Evolutionary conservation across 2,329 filamentous ascomycete genomes (phyloP).

Genomic region (Cyphellophora attinorum): DNA sequence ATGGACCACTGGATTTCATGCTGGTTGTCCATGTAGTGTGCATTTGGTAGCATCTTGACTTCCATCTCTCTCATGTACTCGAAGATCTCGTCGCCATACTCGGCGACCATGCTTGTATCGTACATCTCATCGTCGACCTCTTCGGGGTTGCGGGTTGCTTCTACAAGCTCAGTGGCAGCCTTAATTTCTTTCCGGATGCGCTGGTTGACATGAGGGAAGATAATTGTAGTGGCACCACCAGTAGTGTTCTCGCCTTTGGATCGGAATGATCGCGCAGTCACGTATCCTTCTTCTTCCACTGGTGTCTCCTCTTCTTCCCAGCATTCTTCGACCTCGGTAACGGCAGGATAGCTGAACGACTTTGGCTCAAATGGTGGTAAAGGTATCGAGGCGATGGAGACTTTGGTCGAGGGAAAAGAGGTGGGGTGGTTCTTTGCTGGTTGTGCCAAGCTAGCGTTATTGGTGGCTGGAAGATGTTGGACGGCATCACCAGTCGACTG

Average conservation of each 20-base stretch:
- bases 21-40: conserved; percentile 94
- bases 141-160: conserved; percentile 55
- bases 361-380: neutral
- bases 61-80: conserved; percentile 83
- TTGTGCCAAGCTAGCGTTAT: neutral
- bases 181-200: conserved; percentile 66
- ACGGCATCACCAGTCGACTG: neutral
- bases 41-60: conserved; percentile 73
- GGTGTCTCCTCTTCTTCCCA: conserved; percentile 66
- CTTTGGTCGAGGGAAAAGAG: neutral
- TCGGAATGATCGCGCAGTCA: conserved; percentile 68
- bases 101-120: conserved; percentile 96
- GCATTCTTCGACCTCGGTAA: conserved; percentile 60
- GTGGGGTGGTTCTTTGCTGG: neutral
- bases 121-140: conserved; percentile 81
- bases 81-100: conserved; percentile 95
- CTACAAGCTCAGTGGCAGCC: conserved; percentile 55
- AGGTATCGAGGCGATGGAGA: too few relatives aligned
- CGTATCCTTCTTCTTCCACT: conserved; percentile 60
- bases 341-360: neutral
- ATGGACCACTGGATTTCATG: conserved; percentile 99
- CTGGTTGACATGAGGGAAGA: conserved; percentile 63
- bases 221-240: conserved; percentile 51
- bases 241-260: conserved; percentile 68
- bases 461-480: too few relatives aligned